Evolutionary conservation across 495 filamentous ascomycete species (phyloP), one percentile per base, ranked within the genome.

Genomic region (Podospora bellae-mahoneyi): DNA sequence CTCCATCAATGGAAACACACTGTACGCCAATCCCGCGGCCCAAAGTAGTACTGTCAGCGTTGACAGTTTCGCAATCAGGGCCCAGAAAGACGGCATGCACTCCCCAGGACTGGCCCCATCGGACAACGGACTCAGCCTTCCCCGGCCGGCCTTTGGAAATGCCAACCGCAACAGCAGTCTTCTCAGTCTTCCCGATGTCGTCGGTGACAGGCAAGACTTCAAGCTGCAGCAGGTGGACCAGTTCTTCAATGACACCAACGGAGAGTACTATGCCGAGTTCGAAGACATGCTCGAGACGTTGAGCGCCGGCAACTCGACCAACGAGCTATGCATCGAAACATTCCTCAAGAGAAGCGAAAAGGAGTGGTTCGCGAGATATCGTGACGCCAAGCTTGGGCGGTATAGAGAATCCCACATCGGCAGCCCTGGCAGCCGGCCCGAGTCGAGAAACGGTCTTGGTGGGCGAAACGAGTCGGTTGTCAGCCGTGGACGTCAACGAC

Each of bases 231-330:
- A 88, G 67, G 85, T 89, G 19, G 85, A 89, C 67, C 87, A 87
- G 28, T 87, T 85, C 78, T 91, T 91, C 78, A 89, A 84, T n/a
- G 88, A 91, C 73, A 80, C 83, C 5, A 84, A 81, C 27, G 86
- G 86, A 16, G 71, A 83, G 28, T 90, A 86, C 76, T 84, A 85
- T 26, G 75, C 81, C 27, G 78, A 78, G 54, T 91, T 89, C 66
- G 82, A 86, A 60, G 83, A 84, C 75, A 81, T 84, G 69, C 81
- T 87, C 4, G 80, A 84, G 1, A 68, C 75, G 19, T 78, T 90
- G 15, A 84, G 82, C 27, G 82, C 79, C 56, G 83, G 82, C 62
- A 87, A 80, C 61, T 88, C 86, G 0, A 78, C 84, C 65, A 78
- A 70, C 19, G 76, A 84, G 19, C 76, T 90, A 15, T 89, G 88